Base-by-base conservation (phyloP, 106 monocot genomes). In the Cymbidium sinense region DNA sequence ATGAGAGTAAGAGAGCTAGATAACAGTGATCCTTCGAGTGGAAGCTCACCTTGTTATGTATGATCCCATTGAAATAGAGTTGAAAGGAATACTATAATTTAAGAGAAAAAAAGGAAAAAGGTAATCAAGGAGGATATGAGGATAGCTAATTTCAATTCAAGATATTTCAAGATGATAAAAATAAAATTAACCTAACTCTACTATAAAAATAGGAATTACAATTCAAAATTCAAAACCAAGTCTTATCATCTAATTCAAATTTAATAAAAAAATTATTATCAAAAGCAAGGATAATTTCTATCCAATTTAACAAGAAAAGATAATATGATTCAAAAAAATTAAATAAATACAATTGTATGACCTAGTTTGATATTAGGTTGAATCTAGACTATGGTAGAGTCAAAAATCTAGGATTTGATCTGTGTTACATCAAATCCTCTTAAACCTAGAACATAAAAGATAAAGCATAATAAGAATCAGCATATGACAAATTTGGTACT, bases 401-500 rank as follows among this genome's bases (percentile, higher is more conserved):
- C n/a, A 58, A 6, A 58, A 58, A 58, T 51, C 51, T 51, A 51
- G 7, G 51, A 51, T 12, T 51, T 4, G 19, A 51, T n/a, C n/a
- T 51, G 17, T 19, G 11, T 51, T 17, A n/a, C 1, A 58, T 58
- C 11, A 58, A 58, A 58, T n/a, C 58, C 21, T 58, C 58, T 58
- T 58, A 58, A 51, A 19, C 51, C 11, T 51, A 8, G 11, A 51
- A 51, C 51, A 51, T 58, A 58, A 58, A 58, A 13, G 15, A 58
- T 58, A 58, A 58, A 58, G 23, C n/a, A 6, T 58, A 58, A 58
- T 67, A 33, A 30, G 1, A 67, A 17, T 15, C 30, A 12, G 15
- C 54, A 64, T 20, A 70, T 34, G 33, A 70, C 37, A 71, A 71
- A 71, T 71, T 71, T 71, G 23, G 47, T 27, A 82, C 95, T 90